These are phyloP conservation scores for Aspergillus indologenus DNA, from an alignment of 495 filamentous ascomycete genomes.

Conservation along the genomic window DNA sequence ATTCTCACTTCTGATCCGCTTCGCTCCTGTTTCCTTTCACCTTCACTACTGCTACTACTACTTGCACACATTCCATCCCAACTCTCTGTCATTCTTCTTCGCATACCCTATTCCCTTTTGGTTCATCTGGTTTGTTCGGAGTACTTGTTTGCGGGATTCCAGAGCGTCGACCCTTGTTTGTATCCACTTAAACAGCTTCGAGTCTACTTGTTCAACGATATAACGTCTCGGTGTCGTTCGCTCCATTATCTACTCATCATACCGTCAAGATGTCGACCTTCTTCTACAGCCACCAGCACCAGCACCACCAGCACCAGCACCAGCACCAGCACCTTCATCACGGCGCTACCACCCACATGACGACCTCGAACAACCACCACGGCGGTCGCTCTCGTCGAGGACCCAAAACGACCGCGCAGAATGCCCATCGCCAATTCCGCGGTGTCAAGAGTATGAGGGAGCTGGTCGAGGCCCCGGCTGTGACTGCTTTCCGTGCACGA, in stretches of 20 bases:
- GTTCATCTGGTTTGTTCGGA: slow-evolving; percentile 7
- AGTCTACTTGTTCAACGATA: slow-evolving; percentile 21
- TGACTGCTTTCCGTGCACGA: slow-evolving; percentile 72
- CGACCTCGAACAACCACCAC: slow-evolving; percentile 70
- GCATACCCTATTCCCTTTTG: slow-evolving; percentile 21
- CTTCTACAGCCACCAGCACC: slow-evolving; percentile 55
- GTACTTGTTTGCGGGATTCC: slow-evolving; percentile 13
- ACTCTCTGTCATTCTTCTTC: slow-evolving; percentile 20
- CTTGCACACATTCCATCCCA: slow-evolving; percentile 13
- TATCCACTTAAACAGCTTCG: slow-evolving; percentile 27
- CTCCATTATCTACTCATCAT: slow-evolving; percentile 15
- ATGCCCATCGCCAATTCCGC: slow-evolving; percentile 81
- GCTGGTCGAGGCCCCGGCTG: slow-evolving; percentile 69
- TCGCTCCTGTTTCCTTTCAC: neutral
- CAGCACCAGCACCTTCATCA: slow-evolving; percentile 58
- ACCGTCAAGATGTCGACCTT: slow-evolving; percentile 69
- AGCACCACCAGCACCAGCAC: slow-evolving; percentile 48
- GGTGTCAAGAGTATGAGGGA: slow-evolving; percentile 85
- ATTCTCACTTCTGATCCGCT: slow-evolving; percentile 20
- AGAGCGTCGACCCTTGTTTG: slow-evolving; percentile 23
- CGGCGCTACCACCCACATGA: slow-evolving; percentile 43
- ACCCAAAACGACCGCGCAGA: slow-evolving; percentile 75
- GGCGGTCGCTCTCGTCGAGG: slow-evolving; percentile 83
- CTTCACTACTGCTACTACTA: slow-evolving; percentile 2
- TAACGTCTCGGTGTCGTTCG: slow-evolving; percentile 16